Conservation (phyloP, 768 basidiomycete genomes). For the Daedaleopsis nitida region DNA sequence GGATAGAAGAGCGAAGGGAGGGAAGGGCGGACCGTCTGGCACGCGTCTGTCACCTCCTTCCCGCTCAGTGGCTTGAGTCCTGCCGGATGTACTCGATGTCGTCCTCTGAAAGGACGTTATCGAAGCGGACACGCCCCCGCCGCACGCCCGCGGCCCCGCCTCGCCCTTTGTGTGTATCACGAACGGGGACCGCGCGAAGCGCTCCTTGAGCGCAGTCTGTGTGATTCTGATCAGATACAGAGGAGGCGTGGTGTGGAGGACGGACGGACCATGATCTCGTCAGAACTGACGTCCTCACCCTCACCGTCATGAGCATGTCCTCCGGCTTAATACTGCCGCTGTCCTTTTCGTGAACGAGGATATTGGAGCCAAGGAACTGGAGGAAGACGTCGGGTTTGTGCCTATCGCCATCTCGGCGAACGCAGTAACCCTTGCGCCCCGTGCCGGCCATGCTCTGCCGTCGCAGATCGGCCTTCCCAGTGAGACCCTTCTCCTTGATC, state of each 20-base stretch:
- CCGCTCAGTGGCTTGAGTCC: constrained; percentile 65
- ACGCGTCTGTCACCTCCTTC: constrained; percentile 61
- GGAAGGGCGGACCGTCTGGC: constrained; percentile 52
- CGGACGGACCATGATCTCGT: constrained; percentile 52
- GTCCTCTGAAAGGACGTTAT: constrained; percentile 70
- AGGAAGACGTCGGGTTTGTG: constrained; percentile 62
- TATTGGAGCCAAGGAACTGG: constrained; percentile 72
- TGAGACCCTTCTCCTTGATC: constrained; percentile 90
- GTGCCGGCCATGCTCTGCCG: constrained; percentile 53
- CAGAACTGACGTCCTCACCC: constrained; percentile 61
- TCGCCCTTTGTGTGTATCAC: constrained; percentile 50
- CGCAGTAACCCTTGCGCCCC: constrained; percentile 64
- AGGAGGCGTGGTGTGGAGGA: background rate
- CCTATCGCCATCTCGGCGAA: constrained; percentile 62
- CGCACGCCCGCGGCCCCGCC: no score
- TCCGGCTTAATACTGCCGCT: constrained; percentile 43
- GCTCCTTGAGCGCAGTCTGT: constrained; percentile 49
- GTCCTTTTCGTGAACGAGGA: constrained; percentile 64
- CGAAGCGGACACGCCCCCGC: constrained; percentile 56
- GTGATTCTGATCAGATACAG: constrained; percentile 2
- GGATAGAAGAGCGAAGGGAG: background rate
- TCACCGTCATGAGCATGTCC: constrained; percentile 48
- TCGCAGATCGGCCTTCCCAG: constrained; percentile 65
- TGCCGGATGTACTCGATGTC: constrained; percentile 72
- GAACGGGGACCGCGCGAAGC: constrained; percentile 49